Percentiles rank a stretch among this genome's conserved stretches.
These are phyloP conservation scores for Phaeosphaeria sp. DNA, from an alignment of 2,329 filamentous ascomycete species.

Conservation along the genomic window DNA sequence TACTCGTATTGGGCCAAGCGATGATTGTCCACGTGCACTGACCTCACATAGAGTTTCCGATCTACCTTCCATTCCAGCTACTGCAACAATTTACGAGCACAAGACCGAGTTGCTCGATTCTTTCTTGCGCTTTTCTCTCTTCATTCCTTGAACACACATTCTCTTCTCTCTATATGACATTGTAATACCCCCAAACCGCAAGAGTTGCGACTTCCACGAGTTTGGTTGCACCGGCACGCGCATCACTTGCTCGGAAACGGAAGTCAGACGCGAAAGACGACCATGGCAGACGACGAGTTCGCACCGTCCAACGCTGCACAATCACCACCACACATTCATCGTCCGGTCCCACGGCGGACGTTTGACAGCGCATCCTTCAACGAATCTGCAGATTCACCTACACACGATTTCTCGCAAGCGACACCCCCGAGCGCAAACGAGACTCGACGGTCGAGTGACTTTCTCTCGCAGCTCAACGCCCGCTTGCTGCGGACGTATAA, in stretches of 20 bases:
- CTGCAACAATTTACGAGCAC: conserved; percentile 25
- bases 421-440: conserved; percentile 28
- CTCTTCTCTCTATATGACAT: conserved; percentile 8
- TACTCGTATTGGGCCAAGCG: conserved; percentile 22
- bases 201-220: conserved; percentile 4
- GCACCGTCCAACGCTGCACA: conserved; percentile 24
- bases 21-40: conserved; percentile 31
- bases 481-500: conserved; percentile 41
- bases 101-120: conserved; percentile 10
- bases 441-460: conserved; percentile 37
- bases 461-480: conserved; percentile 47
- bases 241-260: neutral
- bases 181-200: conserved; percentile 9
- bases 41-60: conserved; percentile 22
- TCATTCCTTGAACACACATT: conserved; percentile 14
- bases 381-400: conserved; percentile 35
- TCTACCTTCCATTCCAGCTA: conserved; percentile 28
- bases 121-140: conserved; percentile 6
- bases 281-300: conserved; percentile 37
- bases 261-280: conserved; percentile 10
- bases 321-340: conserved; percentile 42
- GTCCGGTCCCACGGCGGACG: conserved; percentile 47
- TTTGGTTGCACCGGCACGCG: neutral
- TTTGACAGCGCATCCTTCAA: conserved; percentile 26
- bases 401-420: conserved; percentile 26